Evolutionary conservation across 1,284 basidiomycete genomes (phyloP).

Genomic region (Malassezia furfur): DNA sequence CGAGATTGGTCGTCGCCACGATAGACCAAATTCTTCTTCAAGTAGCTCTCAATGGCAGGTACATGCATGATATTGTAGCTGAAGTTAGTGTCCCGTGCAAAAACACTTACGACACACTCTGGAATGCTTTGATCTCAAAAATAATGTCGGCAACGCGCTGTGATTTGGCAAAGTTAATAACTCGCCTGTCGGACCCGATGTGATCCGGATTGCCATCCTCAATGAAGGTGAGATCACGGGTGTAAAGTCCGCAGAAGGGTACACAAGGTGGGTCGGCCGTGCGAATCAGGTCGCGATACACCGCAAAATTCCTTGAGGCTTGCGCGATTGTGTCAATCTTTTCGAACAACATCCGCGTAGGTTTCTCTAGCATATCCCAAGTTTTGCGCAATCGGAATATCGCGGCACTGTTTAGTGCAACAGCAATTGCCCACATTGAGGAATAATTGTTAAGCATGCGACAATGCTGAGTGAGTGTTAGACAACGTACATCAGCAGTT

Average conservation of each 20-base stretch:
- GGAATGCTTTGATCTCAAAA: conserved; percentile 90
- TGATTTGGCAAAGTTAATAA: conserved; percentile 94
- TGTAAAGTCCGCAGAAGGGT: conserved; percentile 88
- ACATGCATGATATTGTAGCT: conserved; percentile 63
- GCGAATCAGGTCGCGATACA: conserved; percentile 76
- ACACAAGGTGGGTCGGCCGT: conserved; percentile 86
- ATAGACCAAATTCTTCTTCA: conserved; percentile 62
- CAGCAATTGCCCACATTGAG: conserved; percentile 87
- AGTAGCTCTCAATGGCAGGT: conserved; percentile 61
- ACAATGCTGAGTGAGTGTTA: conserved; percentile 55
- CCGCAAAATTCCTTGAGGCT: conserved; percentile 81
- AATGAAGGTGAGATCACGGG: conserved; percentile 90
- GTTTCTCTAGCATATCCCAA: conserved; percentile 77
- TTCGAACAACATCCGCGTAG: conserved; percentile 48
- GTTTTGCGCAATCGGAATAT: conserved; percentile 86
- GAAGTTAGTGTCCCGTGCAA: background rate
- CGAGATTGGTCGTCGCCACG: conserved; percentile 39
- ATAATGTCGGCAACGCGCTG: conserved; percentile 88
- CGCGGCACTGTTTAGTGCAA: conserved; percentile 85
- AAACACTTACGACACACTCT: conserved; percentile 58
- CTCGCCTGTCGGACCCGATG: conserved; percentile 53
- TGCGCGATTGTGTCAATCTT: conserved; percentile 76
- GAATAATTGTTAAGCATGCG: conserved; percentile 85
- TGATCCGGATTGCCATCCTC: conserved; percentile 95
- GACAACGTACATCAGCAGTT: conserved; percentile 60